Evolutionary conservation across 2,329 filamentous ascomycete species (phyloP), one percentile per base, ranked within the genome.

Genomic region (Boeremia exigua): DNA sequence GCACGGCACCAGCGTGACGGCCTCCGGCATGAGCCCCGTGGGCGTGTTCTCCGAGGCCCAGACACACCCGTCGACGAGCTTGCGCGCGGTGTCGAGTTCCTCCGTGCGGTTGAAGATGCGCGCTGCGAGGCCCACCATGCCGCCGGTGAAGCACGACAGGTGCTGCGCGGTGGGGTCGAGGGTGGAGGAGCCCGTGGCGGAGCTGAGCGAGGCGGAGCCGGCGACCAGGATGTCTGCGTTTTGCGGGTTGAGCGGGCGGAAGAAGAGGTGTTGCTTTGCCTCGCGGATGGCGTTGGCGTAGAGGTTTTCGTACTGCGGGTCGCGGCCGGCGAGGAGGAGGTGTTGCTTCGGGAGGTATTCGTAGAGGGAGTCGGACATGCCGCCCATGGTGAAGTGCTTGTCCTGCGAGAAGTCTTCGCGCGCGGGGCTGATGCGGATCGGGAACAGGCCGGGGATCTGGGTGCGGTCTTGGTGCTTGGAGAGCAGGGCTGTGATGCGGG

Each of bases 251-350:
- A 95, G 89, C 0, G 92, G 92, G 5, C 88, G 84, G 76, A 86
- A 96, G 54, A 96, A 84, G 9, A 96, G 81, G 72, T 90, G 83
- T 61, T 91, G 82, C 62, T 89, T 89, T 32, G 88, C 85, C 0
- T 86, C 86, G 5, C 88, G 84, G 28, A 88, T 84, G 4, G 86
- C 84, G 53, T 84, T 84, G 54, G 88, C 81, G 70, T 96, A 92
- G 76, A 96, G 84, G 17, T 82, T 83, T 58, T 82, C 80, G 73
- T 96, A 96, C 70, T 92, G 90, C 28, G 82, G 77, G 59, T 88
- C 85, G 1, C 87, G 80, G 0, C 92, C 92, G 54, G 91, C 90
- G 2, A 96, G 83, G 5, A 96, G 82, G 11, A 95, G 77, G 68
- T 88, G 89, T 78, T 93, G 67, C 69, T 86, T 85, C 0, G 83